Evolutionary conservation across 495 filamentous ascomycete species (phyloP).

Genomic region (Astrocystis sublimbata): DNA sequence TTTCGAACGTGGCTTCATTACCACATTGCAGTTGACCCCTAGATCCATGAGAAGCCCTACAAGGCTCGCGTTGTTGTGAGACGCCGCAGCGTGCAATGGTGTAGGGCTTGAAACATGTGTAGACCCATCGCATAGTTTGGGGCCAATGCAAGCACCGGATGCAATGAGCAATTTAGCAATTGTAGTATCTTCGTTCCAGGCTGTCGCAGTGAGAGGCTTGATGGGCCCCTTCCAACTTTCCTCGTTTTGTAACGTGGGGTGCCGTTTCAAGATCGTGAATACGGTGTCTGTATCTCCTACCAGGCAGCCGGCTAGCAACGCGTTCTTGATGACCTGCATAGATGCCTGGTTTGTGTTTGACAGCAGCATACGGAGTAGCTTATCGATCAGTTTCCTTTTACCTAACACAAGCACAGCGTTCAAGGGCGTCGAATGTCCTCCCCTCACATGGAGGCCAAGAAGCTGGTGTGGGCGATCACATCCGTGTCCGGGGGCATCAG

Average conservation of each 20-base stretch:
- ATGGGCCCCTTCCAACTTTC: not conserved
- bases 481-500: not conserved
- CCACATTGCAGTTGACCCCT: slow-evolving; percentile 1
- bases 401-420: not conserved
- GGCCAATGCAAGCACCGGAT: not conserved
- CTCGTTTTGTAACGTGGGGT: not conserved
- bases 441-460: too few relatives aligned
- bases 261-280: not conserved
- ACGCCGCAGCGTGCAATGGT: not conserved
- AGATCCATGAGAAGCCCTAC: not conserved
- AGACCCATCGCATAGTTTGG: not conserved
- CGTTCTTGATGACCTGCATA: not conserved
- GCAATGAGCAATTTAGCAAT: not conserved
- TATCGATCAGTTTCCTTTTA: not conserved
- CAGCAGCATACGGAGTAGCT: not conserved
- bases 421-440: not conserved
- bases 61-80: not conserved
- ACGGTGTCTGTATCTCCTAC: not conserved
- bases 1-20: too few relatives aligned
- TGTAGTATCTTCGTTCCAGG: not conserved
- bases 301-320: not conserved
- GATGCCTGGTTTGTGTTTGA: not conserved
- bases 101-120: not conserved
- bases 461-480: too few relatives aligned
- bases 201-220: not conserved